These are phyloP conservation scores for Trametes coccinea DNA, from an alignment of 768 basidiomycete species.

Conservation along the genomic window DNA sequence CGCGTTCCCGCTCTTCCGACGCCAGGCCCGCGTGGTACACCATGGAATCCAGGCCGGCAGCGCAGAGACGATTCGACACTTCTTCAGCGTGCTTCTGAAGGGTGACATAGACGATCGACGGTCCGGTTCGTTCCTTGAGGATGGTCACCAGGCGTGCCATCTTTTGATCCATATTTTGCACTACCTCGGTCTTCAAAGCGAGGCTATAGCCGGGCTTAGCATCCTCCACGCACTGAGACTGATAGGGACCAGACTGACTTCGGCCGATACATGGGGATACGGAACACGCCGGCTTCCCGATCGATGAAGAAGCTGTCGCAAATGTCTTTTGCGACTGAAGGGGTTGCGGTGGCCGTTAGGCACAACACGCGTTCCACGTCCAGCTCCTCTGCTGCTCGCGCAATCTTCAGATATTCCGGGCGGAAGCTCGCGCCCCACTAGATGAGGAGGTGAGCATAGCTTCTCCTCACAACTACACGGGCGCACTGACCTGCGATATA, in stretches of 20 bases:
- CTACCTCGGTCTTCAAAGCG: slow-evolving; percentile 37
- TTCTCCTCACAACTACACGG: background rate
- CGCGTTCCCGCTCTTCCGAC: slow-evolving; percentile 35
- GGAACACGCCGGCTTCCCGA: slow-evolving; percentile 40
- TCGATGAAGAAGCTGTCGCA: slow-evolving; percentile 47
- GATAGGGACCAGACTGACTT: slow-evolving; percentile 35
- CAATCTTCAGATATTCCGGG: slow-evolving; percentile 42
- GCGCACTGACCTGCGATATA: slow-evolving; percentile 39
- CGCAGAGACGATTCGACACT: slow-evolving; percentile 33
- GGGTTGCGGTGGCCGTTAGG: slow-evolving; percentile 48
- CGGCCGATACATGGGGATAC: slow-evolving; percentile 44
- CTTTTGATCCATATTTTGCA: slow-evolving; percentile 36
- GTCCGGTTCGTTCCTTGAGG: slow-evolving; percentile 38
- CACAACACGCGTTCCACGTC: slow-evolving; percentile 47
- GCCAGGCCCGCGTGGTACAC: slow-evolving; percentile 48
- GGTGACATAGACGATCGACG: slow-evolving; percentile 49
- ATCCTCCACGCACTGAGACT: background rate
- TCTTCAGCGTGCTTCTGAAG: slow-evolving; percentile 44
- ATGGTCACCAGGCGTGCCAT: slow-evolving; percentile 39
- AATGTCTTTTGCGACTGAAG: slow-evolving; percentile 43
- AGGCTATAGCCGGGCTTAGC: slow-evolving; percentile 28
- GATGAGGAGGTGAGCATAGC: background rate
- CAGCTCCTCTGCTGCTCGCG: slow-evolving; percentile 47
- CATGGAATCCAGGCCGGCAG: slow-evolving; percentile 31
- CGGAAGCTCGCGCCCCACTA: slow-evolving; percentile 48